Percentiles rank a stretch among this genome's conserved stretches.
Conservation (phyloP, 108 stramenopile species). For the Pseudonitzschia pungens region DNA sequence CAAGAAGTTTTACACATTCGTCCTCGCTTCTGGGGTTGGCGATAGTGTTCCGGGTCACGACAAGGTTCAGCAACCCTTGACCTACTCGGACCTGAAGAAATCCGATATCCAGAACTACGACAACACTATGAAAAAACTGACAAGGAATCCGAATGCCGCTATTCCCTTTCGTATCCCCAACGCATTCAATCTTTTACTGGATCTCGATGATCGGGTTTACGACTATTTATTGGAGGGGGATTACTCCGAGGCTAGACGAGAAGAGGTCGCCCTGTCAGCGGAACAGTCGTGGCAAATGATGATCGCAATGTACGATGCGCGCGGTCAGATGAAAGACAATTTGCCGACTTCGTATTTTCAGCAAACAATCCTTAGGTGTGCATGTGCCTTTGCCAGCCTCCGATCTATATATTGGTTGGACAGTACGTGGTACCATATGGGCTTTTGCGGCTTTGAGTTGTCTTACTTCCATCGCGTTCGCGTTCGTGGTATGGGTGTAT, state of each 20-base stretch:
- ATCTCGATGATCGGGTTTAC: slow-evolving; percentile 37
- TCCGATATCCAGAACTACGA: slow-evolving; percentile 20
- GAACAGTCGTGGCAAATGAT: slow-evolving; percentile 27
- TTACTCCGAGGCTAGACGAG: slow-evolving; percentile 13
- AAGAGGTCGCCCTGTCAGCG: neutral
- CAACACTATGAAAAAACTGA: neutral
- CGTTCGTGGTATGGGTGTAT: slow-evolving; percentile 27
- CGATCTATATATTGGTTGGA: slow-evolving; percentile 31
- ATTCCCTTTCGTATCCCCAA: slow-evolving; percentile 25
- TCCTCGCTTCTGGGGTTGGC: neutral
- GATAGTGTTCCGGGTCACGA: neutral
- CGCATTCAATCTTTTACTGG: slow-evolving; percentile 30
- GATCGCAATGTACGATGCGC: slow-evolving; percentile 27
- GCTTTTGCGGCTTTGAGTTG: slow-evolving; percentile 22
- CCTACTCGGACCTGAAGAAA: slow-evolving; percentile 15
- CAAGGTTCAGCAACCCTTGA: slow-evolving; percentile 22
- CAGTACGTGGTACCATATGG: slow-evolving; percentile 25
- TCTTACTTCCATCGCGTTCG: slow-evolving; percentile 19
- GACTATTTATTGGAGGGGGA: slow-evolving; percentile 36
- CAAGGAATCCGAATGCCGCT: slow-evolving; percentile 27
- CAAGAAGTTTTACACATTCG: slow-evolving; percentile 30
- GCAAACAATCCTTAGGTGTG: slow-evolving; percentile 18
- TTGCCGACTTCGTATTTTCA: slow-evolving; percentile 22
- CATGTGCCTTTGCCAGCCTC: neutral
- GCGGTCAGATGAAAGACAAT: neutral